Evolutionary conservation across 176 grass and related monocot species (phyloP).

Genomic region (Avena insularis): DNA sequence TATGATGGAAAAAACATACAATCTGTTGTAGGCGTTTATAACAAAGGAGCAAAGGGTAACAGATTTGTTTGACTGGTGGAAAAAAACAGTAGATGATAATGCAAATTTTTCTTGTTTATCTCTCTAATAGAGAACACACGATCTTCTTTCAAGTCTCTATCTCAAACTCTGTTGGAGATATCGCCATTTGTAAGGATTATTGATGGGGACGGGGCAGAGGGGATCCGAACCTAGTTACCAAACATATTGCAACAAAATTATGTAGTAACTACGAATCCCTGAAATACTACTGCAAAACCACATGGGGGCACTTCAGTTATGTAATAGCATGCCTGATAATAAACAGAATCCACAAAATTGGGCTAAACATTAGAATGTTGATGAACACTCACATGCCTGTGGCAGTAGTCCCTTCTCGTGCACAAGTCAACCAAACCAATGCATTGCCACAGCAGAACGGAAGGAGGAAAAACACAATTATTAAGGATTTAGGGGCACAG

Average conservation of each 20-base stretch:
- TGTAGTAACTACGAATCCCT: neutral
- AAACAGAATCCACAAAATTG: slow-evolving; percentile 1
- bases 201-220: neutral
- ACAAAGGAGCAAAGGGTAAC: neutral
- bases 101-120: neutral
- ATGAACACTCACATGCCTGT: slow-evolving; percentile 69
- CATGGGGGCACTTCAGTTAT: neutral
- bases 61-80: neutral
- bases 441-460: neutral
- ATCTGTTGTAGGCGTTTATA: no score
- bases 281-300: neutral
- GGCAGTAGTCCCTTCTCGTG: slow-evolving; percentile 95
- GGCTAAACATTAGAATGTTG: neutral
- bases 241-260: neutral
- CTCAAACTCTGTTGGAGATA: neutral
- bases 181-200: neutral
- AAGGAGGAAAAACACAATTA: neutral
- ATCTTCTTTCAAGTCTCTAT: neutral
- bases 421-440: neutral
- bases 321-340: neutral
- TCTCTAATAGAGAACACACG: neutral
- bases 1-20: neutral
- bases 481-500: neutral
- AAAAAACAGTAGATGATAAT: neutral
- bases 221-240: neutral